Evolutionary conservation across 2,329 filamentous ascomycete genomes (phyloP).

Genomic region (Gremmenia infestans): DNA sequence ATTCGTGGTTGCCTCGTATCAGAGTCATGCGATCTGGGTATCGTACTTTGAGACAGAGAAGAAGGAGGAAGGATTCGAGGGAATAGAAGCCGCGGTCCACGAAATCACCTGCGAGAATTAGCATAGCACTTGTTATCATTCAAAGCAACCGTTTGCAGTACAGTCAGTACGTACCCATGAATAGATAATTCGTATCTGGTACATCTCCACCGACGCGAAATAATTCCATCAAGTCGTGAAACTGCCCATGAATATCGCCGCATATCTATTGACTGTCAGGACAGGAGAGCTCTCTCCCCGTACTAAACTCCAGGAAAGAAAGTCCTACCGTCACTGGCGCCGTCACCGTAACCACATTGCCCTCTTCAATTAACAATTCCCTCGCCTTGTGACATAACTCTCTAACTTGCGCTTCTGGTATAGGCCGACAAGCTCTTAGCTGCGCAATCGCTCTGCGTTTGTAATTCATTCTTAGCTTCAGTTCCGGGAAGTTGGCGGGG

Average conservation of each 20-base stretch:
- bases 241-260: constrained; percentile 94
- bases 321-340: constrained; percentile 78
- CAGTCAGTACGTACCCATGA: constrained; percentile 66
- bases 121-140: constrained; percentile 8
- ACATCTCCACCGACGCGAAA: constrained; percentile 92
- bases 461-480: constrained; percentile 15
- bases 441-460: constrained; percentile 79
- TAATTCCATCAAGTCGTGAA: constrained; percentile 94
- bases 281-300: constrained; percentile 11
- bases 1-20: constrained; percentile 93
- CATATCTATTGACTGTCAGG: constrained; percentile 61
- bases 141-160: neutral
- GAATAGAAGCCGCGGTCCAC: constrained; percentile 98
- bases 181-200: constrained; percentile 92
- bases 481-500: neutral
- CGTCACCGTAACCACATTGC: constrained; percentile 92
- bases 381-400: constrained; percentile 97
- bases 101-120: constrained; percentile 66
- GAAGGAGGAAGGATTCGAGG: constrained; percentile 90
- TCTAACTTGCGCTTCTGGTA: constrained; percentile 90
- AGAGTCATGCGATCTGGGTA: constrained; percentile 97
- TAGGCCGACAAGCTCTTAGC: constrained; percentile 90
- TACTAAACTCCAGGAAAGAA: neutral
- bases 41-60: constrained; percentile 92
- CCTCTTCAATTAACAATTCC: constrained; percentile 94